Evolutionary conservation across 768 basidiomycete genomes (phyloP), one percentile per base, ranked within the genome.

Genomic region (Boletellus ananiceps): DNA sequence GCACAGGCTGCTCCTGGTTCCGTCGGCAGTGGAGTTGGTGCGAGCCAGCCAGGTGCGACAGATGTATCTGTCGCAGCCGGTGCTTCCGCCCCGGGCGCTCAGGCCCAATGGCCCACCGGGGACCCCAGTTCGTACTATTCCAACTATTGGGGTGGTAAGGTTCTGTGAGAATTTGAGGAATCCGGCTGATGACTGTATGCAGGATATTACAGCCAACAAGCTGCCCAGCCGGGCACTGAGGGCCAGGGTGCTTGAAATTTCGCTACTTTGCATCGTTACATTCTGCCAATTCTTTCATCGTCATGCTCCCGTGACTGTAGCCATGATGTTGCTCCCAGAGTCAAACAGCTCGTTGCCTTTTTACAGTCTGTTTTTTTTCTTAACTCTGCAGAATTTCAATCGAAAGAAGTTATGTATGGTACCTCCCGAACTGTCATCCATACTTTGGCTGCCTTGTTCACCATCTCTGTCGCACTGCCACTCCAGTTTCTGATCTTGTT

Each of bases 121-220:
- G 87, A 89, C 62, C 82, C 86, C 49, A 84, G 72, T 62, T 77
- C 77, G 51, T 88, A 88, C 69, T 88, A 88, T 68, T 81, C 81
- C 47, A 86, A 86, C 64, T 88, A 89, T 65, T 89, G 88, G 88
- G 84, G 86, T 64, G 86, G 88, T 90, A 51, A 60, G 83, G 44
- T 50, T 46, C 8, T 32, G 18, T 45, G 32, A 25, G 15, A 15
- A 11, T 25, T 51, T 43, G 15, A 9, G 25, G 47, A 35, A 47
- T 45, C 51, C 14, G 27, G 44, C 52, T 57, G 46, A 51, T 61
- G 43, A 43, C 59, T 16, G n/a, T 51, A 54, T 44, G 2, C 46
- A 91, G 89, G 88, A 55, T 92, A 92, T 62, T 92, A 92, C 58
- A 80, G 81, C 44, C 89, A 90, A 68, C 86, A 86, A 69, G 75